Base-by-base conservation (phyloP, 345 rosid species). In the Atalantia buxifolia region DNA sequence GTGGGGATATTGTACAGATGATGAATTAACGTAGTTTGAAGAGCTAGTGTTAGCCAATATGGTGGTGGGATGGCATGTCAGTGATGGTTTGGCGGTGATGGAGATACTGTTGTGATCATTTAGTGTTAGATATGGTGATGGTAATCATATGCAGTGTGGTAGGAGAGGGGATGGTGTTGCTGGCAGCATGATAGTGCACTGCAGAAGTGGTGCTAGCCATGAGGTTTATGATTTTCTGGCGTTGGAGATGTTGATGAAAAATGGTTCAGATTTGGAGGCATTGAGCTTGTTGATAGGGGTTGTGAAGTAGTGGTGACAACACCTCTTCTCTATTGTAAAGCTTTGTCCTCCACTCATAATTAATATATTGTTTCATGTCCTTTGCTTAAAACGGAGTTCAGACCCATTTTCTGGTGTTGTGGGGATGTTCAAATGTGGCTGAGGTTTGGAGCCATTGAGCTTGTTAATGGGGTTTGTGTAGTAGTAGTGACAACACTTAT, bases 51-150 rank as follows among this genome's bases (percentile, higher is more conserved):
- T 50, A 27, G 50, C n/a, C 22, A 59, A 36, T 35, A 22, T 59
- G 67, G 55, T 60, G 22, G 14, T 60, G 77, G 36, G 55, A 28
- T 59, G 45, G 66, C 56, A 40, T 40, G 21, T 31, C 16, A 61
- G 38, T 64, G 42, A 22, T 18, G 12, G 42, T 65, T 36, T 33
- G 9, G 42, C 25, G 8, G 40, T 65, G 40, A 31, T 30, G 24
- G 68, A 31, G 12, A 21, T 31, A 31, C 33, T 30, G 21, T 60
- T 28, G 7, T 71, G 27, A 22, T 71, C 19, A 21, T 65, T 28
- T 71, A 53, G 24, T 21, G 27, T 63, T 71, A 61, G 27, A 71
- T 71, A 45, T 69, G 57, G 72, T 8, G 31, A 69, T 69, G 72
- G n/a, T 69, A 69, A 69, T 45, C 57, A 45, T 16, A 42, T 42